phyloP scores from a whole-genome alignment of 2,329 filamentous ascomycete species.

The Fusarium papillatum region DNA sequence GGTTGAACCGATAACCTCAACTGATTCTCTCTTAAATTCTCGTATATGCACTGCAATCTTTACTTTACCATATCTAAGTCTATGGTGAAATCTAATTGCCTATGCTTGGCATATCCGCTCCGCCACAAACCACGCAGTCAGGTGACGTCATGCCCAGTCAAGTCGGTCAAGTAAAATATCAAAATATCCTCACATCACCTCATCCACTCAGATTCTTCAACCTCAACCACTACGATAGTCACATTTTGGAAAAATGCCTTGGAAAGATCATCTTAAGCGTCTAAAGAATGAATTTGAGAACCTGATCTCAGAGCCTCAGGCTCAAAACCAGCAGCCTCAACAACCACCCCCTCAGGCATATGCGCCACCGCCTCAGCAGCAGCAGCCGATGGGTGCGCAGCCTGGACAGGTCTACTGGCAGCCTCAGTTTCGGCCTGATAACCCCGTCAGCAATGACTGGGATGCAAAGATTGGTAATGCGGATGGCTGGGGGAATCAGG shows the following conservation, averaged over 20 bases:
- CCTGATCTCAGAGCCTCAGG: conserved; percentile 47
- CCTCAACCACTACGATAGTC: background rate
- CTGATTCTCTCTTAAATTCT: background rate
- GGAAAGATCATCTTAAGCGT: conserved; percentile 54
- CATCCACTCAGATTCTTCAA: background rate
- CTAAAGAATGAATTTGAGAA: conserved; percentile 55
- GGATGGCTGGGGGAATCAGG: conserved; percentile 74
- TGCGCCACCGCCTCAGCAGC: conserved; percentile 34
- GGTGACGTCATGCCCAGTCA: conserved; percentile 15
- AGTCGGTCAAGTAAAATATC: conserved; percentile 3
- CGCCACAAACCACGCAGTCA: conserved; percentile 9
- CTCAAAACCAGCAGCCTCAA: conserved; percentile 39
- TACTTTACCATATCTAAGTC: background rate
- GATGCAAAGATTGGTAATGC: conserved; percentile 66
- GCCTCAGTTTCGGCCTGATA: conserved; percentile 61
- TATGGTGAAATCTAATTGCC: background rate
- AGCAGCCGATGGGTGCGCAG: conserved; percentile 34
- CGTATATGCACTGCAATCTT: background rate
- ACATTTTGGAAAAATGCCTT: conserved; percentile 44
- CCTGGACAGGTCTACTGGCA: conserved; percentile 61
- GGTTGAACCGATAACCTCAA: background rate
- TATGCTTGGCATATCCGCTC: conserved; percentile 2
- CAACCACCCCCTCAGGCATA: conserved; percentile 38
- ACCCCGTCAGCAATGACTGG: conserved; percentile 64
- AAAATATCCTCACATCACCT: conserved; percentile 6